Percentiles rank a stretch among this genome's conserved stretches.
Evolutionary conservation across 2,329 filamentous ascomycete species (phyloP).

Genomic region (Tolypocladium pustulatum): DNA sequence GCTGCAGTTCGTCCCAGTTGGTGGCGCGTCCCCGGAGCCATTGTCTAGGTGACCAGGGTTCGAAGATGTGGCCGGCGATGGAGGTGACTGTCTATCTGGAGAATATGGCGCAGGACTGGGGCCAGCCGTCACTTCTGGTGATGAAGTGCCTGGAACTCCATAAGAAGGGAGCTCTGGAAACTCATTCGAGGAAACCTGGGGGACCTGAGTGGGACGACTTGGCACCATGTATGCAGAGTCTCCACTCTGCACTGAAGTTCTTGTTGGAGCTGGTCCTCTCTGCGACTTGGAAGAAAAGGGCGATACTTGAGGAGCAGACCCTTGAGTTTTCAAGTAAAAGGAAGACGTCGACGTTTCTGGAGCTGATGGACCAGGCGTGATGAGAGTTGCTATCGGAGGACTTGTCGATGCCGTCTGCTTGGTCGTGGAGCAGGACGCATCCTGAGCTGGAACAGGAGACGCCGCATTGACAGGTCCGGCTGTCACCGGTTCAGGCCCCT

Average conservation of each 20-base stretch:
- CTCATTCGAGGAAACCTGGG: constrained; percentile 2
- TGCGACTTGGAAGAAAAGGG: constrained; percentile 1
- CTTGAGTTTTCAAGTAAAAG: background rate
- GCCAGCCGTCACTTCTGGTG: background rate
- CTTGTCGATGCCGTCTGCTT: background rate
- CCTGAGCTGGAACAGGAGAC: background rate
- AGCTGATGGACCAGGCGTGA: constrained; percentile 6
- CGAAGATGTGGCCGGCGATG: background rate
- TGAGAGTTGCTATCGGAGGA: background rate
- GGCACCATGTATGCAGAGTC: background rate
- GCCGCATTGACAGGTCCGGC: background rate
- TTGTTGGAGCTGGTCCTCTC: background rate
- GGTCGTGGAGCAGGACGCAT: constrained; percentile 1
- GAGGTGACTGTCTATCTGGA: background rate
- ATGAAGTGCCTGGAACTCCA: constrained; percentile 2
- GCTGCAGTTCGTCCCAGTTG: constrained; percentile 4
- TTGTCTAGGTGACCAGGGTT: background rate
- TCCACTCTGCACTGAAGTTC: background rate
- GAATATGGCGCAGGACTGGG: constrained; percentile 1
- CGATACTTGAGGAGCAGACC: background rate
- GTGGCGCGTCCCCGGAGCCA: background rate
- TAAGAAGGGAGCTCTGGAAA: constrained; percentile 8
- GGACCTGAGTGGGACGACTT: background rate
- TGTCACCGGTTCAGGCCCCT: background rate
- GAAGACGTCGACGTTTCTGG: constrained; percentile 6